Evolutionary conservation across 2,329 filamentous ascomycete species (phyloP).

Genomic region (Mollisiaceae sp.): DNA sequence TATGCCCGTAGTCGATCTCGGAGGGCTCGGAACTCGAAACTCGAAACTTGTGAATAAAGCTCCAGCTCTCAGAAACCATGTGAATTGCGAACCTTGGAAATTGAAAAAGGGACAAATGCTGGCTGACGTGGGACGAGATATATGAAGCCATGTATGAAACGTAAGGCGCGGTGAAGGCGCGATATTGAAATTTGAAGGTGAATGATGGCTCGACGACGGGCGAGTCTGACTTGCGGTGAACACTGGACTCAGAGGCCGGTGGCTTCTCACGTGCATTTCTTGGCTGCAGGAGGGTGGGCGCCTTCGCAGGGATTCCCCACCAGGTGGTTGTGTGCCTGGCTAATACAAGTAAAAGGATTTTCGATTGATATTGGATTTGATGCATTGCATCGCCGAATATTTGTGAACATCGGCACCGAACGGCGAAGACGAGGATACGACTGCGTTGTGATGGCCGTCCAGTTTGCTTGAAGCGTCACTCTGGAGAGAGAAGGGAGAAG

Average conservation of each 20-base stretch:
- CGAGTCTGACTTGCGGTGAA: conserved; percentile 3
- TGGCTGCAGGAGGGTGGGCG: background rate
- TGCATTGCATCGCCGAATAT: background rate
- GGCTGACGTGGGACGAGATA: background rate
- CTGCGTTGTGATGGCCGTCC: background rate
- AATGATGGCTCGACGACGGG: too few relatives aligned
- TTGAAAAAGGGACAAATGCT: background rate
- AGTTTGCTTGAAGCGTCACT: background rate
- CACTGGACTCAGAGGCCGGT: background rate
- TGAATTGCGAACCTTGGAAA: too few relatives aligned
- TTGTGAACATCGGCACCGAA: background rate
- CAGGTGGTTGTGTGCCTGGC: conserved; percentile 7
- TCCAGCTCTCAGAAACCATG: too few relatives aligned
- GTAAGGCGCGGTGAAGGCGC: background rate
- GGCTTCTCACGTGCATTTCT: background rate
- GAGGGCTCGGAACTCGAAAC: background rate
- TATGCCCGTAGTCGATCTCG: background rate
- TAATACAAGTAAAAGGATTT: too few relatives aligned
- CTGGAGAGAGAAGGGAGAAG: background rate
- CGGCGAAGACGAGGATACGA: background rate
- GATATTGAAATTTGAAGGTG: background rate
- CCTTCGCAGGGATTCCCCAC: background rate
- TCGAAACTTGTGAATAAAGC: background rate
- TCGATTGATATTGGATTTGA: conserved; percentile 6
- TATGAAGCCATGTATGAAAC: conserved; percentile 1